These are phyloP conservation scores for Cubamyces lactineus DNA, from an alignment of 768 basidiomycete species.

Conservation along the genomic window DNA sequence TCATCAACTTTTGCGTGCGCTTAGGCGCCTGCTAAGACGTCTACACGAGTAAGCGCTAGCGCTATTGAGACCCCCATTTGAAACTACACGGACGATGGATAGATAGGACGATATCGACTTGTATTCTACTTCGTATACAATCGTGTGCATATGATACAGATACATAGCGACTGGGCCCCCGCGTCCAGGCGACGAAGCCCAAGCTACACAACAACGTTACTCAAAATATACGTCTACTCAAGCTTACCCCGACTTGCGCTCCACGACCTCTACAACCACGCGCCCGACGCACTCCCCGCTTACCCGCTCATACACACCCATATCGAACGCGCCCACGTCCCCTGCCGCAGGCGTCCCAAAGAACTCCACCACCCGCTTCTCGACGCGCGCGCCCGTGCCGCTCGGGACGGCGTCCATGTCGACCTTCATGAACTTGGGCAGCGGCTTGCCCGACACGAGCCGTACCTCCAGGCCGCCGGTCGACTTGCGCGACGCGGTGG, in stretches of 20 bases:
- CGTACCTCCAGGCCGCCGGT: slow-evolving; percentile 46
- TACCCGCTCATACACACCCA: slow-evolving; percentile 57
- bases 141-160: too few species aligned
- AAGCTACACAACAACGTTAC: slow-evolving; percentile 9
- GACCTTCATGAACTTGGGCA: slow-evolving; percentile 60
- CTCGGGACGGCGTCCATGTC: slow-evolving; percentile 43
- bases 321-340: slow-evolving; percentile 56
- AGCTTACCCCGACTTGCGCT: slow-evolving; percentile 28
- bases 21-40: too few species aligned
- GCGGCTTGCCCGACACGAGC: slow-evolving; percentile 51
- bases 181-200: too few species aligned
- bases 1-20: too few species aligned
- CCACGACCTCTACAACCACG: slow-evolving; percentile 59
- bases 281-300: slow-evolving; percentile 56
- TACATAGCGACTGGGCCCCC: too few species aligned
- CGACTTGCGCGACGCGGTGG: slow-evolving; percentile 26
- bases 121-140: too few species aligned
- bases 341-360: slow-evolving; percentile 52
- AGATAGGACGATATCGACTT: too few species aligned
- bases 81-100: too few species aligned
- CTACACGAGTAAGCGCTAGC: too few species aligned
- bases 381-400: slow-evolving; percentile 31
- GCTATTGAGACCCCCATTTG: too few species aligned
- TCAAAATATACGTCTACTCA: not conserved
- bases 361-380: slow-evolving; percentile 57